Percentiles rank a stretch among this genome's conserved stretches.
phyloP scores from a whole-genome alignment of 257 asterid species.

The Primulina tabacum region DNA sequence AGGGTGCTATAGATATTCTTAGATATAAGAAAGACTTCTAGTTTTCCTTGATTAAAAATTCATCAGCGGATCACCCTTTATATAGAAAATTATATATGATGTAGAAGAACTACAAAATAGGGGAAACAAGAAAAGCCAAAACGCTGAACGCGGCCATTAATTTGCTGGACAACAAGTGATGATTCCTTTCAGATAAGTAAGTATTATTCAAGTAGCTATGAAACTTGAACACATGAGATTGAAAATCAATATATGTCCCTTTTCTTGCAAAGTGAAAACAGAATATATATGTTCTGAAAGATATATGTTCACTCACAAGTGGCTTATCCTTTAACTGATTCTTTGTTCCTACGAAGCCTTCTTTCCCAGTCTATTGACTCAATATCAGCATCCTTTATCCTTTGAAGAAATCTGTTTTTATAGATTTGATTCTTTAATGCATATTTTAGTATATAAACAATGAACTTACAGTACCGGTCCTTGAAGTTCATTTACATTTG shows the following conservation, averaged over 20 bases:
- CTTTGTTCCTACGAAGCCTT: not conserved
- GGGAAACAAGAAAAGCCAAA: not conserved
- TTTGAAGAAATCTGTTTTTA: not conserved
- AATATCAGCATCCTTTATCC: not conserved
- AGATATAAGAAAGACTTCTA: not conserved
- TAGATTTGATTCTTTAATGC: not conserved
- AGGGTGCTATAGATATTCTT: not conserved
- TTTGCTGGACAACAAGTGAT: conserved; percentile 19
- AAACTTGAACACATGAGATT: conserved; percentile 3
- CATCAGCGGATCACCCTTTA: conserved; percentile 22
- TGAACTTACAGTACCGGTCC: no score
- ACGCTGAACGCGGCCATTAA: conserved; percentile 1
- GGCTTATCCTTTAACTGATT: not conserved
- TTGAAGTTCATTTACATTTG: not conserved
- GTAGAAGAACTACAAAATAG: conserved; percentile 8
- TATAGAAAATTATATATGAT: conserved; percentile 17
- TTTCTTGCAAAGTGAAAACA: not conserved
- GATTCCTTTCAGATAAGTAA: conserved; percentile 35
- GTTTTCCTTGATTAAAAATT: conserved; percentile 6
- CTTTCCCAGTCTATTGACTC: conserved; percentile 18
- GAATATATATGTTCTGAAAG: not conserved
- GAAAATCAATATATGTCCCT: conserved; percentile 1
- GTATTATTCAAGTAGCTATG: no score
- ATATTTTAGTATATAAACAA: not conserved
- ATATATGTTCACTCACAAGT: not conserved